phyloP scores from a whole-genome alignment of 179 eudicot species.

The Sideroxylon spinosum region DNA sequence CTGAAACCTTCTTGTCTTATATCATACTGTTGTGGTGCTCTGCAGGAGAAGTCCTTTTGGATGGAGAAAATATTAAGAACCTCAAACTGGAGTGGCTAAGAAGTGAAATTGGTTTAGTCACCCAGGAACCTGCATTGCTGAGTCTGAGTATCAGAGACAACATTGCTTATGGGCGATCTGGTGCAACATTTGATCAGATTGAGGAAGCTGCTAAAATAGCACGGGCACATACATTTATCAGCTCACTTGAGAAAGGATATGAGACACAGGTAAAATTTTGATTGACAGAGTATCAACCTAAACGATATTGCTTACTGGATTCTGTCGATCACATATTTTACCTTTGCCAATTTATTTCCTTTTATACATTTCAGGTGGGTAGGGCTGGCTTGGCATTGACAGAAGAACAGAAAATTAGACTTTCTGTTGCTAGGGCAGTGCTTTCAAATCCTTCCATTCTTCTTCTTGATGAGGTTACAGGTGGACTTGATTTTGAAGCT shows the following conservation, averaged over 20 bases:
- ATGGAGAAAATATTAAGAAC: conserved; percentile 97
- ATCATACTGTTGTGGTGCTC: neutral
- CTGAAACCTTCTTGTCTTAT: neutral
- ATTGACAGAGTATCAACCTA: neutral
- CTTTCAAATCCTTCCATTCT: conserved; percentile 91
- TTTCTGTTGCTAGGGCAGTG: conserved; percentile 95
- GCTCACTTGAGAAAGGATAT: conserved; percentile 90
- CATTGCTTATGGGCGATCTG: conserved; percentile 86
- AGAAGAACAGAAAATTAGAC: conserved; percentile 94
- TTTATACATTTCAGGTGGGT: conserved; percentile 61
- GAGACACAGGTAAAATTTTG: conserved; percentile 71
- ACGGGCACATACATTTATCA: conserved; percentile 89
- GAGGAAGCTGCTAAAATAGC: conserved; percentile 99
- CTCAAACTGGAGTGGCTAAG: conserved; percentile 94
- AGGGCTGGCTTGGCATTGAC: conserved; percentile 81
- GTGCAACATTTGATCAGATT: conserved; percentile 73
- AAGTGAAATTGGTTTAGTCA: conserved; percentile 93
- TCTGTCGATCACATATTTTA: neutral
- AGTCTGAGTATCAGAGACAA: conserved; percentile 92
- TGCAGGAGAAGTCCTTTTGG: conserved; percentile 95
- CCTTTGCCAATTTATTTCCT: neutral
- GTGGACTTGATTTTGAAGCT: conserved; percentile 99
- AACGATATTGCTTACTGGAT: conserved; percentile 3
- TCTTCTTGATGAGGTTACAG: conserved; percentile 97
- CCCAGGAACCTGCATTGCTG: conserved; percentile 95